phyloP scores from a whole-genome alignment of 768 basidiomycete species.

The Rhizopogon vulgaris region DNA sequence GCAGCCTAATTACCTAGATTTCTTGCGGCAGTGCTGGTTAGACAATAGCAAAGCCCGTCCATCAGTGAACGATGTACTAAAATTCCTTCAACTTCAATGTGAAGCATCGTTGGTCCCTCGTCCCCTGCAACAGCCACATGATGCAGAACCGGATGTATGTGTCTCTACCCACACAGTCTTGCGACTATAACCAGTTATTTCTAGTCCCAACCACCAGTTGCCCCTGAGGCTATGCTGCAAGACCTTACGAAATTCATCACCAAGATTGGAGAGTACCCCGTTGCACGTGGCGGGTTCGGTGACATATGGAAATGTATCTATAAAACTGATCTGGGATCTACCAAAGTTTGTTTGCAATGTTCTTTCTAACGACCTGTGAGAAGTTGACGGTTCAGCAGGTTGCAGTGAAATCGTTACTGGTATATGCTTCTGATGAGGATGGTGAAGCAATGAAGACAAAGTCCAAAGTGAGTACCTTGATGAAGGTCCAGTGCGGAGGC shows the following conservation, averaged over 20 bases:
- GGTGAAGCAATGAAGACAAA: not conserved
- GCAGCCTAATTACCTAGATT: not conserved
- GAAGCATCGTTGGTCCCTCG: too few relatives aligned
- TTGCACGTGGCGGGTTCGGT: too few relatives aligned
- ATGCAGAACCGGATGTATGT: too few relatives aligned
- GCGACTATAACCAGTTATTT: too few relatives aligned
- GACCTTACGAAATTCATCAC: too few relatives aligned
- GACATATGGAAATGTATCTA: too few relatives aligned
- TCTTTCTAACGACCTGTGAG: not conserved
- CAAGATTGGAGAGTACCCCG: too few relatives aligned
- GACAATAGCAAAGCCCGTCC: slow-evolving; percentile 15
- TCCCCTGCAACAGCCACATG: too few relatives aligned
- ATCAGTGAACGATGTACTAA: slow-evolving; percentile 11
- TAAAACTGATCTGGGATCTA: not conserved
- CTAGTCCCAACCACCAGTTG: too few relatives aligned
- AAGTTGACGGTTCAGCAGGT: not conserved
- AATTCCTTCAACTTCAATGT: slow-evolving; percentile 10
- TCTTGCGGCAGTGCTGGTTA: slow-evolving; percentile 18
- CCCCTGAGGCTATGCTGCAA: too few relatives aligned
- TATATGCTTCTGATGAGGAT: not conserved
- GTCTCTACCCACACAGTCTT: too few relatives aligned
- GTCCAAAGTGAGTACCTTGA: not conserved
- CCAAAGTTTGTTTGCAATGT: not conserved
- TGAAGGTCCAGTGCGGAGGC: too few relatives aligned
- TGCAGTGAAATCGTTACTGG: not conserved